Evolutionary conservation across 768 basidiomycete species (phyloP), one percentile per base, ranked within the genome.

Genomic region (Pisolithus microcarpus): DNA sequence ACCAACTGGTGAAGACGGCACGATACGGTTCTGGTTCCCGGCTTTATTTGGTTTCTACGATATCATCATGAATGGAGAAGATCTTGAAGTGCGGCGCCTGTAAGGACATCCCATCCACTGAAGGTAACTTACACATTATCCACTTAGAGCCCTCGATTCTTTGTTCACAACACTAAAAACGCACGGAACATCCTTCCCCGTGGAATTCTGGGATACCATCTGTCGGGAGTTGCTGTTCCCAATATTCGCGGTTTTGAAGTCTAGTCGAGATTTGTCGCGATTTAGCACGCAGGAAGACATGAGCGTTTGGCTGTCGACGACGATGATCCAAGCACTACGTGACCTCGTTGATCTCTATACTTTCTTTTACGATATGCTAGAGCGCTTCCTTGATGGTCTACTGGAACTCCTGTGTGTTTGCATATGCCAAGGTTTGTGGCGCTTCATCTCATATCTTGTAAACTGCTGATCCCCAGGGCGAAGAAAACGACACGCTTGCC

Each of bases 11-110:
- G 87, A 89, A 52, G 95, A 96, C 54, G 82, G 80, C 26, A 94
- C 93, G 89, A 87, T 97, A 69, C 87, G 84, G 59, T 97, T 85
- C 68, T 99, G 96, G 96, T 93, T 89, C 73, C 96, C 96, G 0
- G 83, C 91, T 2, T 74, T 98, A 36, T 95, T 98, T 63, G 87
- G 89, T n/a, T 98, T 97, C 73, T 97, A 94, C 69, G 96, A 98
- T 66, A 95, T 99, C 49, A 95, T 99, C 65, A 98, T 99, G 95
- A 98, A 96, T 55, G 96, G 92, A 16, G 96, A 98, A 66, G 96
- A 99, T 62, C 72, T 99, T 24, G 96, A 99, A 78, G 93, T 99
- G 48, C 83, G 96, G 59, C 80, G 94, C 63, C 68, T 97, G 96
- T 99, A 64, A 72, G 91, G 75, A 11, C 49, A 48, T 30, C n/a